phyloP scores from a whole-genome alignment of 179 eudicot species.

The Gypsophila paniculata region DNA sequence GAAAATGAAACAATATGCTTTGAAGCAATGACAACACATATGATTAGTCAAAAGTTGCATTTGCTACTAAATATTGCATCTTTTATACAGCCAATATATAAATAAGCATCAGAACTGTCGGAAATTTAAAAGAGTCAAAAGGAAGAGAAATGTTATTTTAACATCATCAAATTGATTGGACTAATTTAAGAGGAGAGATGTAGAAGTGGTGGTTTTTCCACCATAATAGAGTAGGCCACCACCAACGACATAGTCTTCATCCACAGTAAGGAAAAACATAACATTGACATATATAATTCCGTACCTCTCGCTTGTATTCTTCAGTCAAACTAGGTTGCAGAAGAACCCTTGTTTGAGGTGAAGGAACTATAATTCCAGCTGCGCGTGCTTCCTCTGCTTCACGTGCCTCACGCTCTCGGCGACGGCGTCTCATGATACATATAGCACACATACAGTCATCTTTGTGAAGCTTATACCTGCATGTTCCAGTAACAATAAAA shows the following conservation, averaged over 20 bases:
- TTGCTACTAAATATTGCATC: too few relatives aligned
- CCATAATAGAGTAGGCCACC: background rate
- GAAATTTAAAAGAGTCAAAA: too few relatives aligned
- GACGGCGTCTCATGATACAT: constrained; percentile 92
- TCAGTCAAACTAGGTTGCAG: constrained; percentile 23
- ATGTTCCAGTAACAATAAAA: background rate
- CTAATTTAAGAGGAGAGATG: too few relatives aligned
- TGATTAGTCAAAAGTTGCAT: background rate
- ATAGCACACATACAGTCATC: constrained; percentile 96
- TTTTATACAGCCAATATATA: too few relatives aligned
- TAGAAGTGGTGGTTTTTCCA: background rate
- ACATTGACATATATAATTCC: background rate
- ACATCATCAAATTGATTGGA: too few relatives aligned
- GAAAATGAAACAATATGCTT: background rate
- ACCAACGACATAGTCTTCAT: constrained; percentile 1
- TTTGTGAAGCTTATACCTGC: constrained; percentile 82
- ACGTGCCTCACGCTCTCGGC: constrained; percentile 75
- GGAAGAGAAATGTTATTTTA: too few relatives aligned
- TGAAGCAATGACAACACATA: background rate
- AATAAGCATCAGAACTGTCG: too few relatives aligned
- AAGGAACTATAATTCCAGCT: constrained; percentile 25
- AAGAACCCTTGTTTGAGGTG: constrained; percentile 28
- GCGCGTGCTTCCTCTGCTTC: constrained; percentile 38
- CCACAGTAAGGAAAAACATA: background rate
- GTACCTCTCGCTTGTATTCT: constrained; percentile 52